Base-by-base conservation (phyloP, 2,329 filamentous ascomycete genomes). In the Thielaviopsis euricoi region DNA sequence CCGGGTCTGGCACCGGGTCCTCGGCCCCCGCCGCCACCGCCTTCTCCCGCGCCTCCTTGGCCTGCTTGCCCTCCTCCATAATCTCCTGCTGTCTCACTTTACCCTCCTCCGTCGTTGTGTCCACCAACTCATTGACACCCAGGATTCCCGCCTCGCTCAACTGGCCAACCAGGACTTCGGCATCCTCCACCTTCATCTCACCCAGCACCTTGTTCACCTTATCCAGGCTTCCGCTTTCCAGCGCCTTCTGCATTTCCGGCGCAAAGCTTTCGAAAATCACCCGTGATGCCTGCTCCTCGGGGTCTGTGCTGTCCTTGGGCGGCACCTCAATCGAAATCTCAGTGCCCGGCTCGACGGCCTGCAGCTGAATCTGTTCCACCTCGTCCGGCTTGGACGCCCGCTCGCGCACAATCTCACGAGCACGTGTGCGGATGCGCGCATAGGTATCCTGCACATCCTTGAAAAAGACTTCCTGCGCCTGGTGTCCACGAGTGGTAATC, bases 281-380 rank as follows among this genome's bases (percentile, higher is more conserved):
- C 50, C 91, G 78, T 0, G 82, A 82, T 61, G 77, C 74, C 62
- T 83, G 76, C 56, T 77, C 77, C 56, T 78, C 82, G 1, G 80
- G 78, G 56, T 90, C 82, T 23, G 82, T 76, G 64, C 83, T 86
- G 23, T 81, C 76, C 46, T 76, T 75, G 0, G 85, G 76, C 13
- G 93, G 91, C 46, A 95, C 85, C 57, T 73, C 80, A 70, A 97
- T 96, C 67, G 87, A 87, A 69, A 98, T 96, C 61, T 87, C 85
- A 2, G 91, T 96, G 53, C 86, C 86, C 0, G 91, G 91, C 69
- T 96, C 89, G 12, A 98, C 90, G 15, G 93, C 91, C 68, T 98
- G 93, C 52, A 98, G 78, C 71, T 98, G 94, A 64, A 98, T 98
- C 71, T 96, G 91, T 73, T 98, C 93, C 10, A 95, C 86, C 60